Percentiles rank a stretch among this genome's conserved stretches.
Conservation (phyloP, 2,329 filamentous ascomycete genomes). For the Colletotrichum sp. region DNA sequence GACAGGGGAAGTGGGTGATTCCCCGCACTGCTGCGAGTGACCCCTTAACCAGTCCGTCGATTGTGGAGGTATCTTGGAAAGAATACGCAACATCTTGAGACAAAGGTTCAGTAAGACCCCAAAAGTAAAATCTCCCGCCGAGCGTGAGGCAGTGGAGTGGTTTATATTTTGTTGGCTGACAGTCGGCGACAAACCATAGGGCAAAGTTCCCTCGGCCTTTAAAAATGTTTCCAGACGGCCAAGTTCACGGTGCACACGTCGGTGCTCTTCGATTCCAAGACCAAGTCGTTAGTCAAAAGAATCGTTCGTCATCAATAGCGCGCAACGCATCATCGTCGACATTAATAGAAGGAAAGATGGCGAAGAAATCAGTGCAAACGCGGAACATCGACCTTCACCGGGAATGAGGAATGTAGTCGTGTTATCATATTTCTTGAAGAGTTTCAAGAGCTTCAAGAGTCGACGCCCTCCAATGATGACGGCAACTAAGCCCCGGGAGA, state of each 20-base stretch:
- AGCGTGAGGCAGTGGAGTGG: neutral
- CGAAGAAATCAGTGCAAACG: slow-evolving; percentile 24
- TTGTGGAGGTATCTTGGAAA: neutral
- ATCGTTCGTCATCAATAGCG: slow-evolving; percentile 44
- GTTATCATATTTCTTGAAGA: neutral
- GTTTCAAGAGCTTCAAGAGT: neutral
- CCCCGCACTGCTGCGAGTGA: neutral
- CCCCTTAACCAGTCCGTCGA: neutral
- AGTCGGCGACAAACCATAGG: neutral
- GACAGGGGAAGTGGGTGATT: neutral
- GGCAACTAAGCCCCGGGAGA: neutral
- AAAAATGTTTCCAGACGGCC: neutral
- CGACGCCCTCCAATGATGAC: neutral
- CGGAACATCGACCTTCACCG: slow-evolving; percentile 54
- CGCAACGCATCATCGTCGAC: slow-evolving; percentile 42
- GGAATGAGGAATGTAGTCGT: neutral
- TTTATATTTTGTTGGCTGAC: neutral
- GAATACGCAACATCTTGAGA: neutral
- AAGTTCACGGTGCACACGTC: slow-evolving; percentile 47
- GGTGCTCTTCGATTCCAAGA: slow-evolving; percentile 49
- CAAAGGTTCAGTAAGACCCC: neutral
- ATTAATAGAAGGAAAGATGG: slow-evolving; percentile 31
- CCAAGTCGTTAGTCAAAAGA: slow-evolving; percentile 44
- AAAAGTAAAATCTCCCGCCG: neutral
- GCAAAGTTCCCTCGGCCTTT: neutral